Evolutionary conservation across 2,329 filamentous ascomycete species (phyloP), one percentile per base, ranked within the genome.

Genomic region (Aspergillus sojae): DNA sequence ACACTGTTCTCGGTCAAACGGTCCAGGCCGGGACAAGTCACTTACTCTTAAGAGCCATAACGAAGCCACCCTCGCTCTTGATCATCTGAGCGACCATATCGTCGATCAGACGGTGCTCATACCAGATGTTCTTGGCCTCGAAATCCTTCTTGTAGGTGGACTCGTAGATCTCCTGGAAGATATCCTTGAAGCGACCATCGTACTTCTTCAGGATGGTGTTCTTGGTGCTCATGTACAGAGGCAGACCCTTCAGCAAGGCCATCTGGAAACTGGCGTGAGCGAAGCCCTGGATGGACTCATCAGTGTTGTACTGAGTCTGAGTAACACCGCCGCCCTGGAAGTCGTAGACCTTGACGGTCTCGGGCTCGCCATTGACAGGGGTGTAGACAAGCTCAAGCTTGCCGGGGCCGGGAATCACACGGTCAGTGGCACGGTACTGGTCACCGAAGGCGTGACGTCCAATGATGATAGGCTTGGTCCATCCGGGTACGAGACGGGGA

Each of bases 41-140:
- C 89, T 80, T 78, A 96, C 93, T 98, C 90, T 99, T 99, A 80
- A 98, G 88, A 67, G 95, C 95, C 86, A 98, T 97, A 78, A 98
- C 88, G 82, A 95, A 97, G 68, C 95, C 95, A 72, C 95, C 95
- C 74, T 90, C 88, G 82, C 91, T 95, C 91, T 99, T 99, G 86
- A 99, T 91, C 95, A 99, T 99, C 87, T 99, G 95, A 57, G 95
- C 95, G 68, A 99, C 95, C 95, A 99, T 98, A 83, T 99, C 95
- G 82, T 99, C 95, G 77, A 99, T 98, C 71, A 99, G 86, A 75
- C 95, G 91, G 84, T 99, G 95, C 89, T 99, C 95, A 79, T 99
- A 98, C 95, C 95, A 98, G 83, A 98, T 96, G 67, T 88, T 88
- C 85, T 93, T 92, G 75, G 89, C 90, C 78, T 97, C 94, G 73